Conservation (phyloP, 768 basidiomycete genomes). For the Kwoniella bestiolae region DNA sequence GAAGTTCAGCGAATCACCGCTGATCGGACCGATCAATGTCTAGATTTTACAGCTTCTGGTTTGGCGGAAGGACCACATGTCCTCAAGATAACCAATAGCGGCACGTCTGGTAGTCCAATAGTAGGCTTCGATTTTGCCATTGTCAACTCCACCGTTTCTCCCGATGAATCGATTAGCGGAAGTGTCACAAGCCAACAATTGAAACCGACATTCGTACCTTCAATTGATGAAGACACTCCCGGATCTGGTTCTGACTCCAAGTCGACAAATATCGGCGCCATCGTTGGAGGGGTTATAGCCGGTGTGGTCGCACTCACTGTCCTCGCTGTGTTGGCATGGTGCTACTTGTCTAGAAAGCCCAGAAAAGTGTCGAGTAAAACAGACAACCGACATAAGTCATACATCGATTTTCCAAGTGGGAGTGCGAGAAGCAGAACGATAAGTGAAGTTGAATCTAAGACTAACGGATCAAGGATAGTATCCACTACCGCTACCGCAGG, state of each 20-base stretch:
- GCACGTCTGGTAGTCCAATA: neutral
- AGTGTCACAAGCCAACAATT: neutral
- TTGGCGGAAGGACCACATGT: conserved; percentile 24
- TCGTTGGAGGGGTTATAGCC: conserved; percentile 44
- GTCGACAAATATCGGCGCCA: conserved; percentile 27
- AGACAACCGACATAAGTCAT: conserved; percentile 1
- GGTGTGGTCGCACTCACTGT: conserved; percentile 40
- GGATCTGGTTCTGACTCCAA: neutral
- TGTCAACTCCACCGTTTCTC: conserved; percentile 18
- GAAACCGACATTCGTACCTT: neutral
- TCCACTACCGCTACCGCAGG: neutral
- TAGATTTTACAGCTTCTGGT: conserved; percentile 24
- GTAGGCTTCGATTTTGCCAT: conserved; percentile 27
- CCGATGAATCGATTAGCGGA: neutral
- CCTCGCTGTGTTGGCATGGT: conserved; percentile 33
- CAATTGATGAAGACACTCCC: neutral
- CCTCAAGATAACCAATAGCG: conserved; percentile 23
- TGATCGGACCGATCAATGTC: too few relatives aligned
- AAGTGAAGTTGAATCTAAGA: neutral
- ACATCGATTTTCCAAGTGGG: conserved; percentile 1
- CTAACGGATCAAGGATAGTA: conserved; percentile 3
- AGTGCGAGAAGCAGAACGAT: neutral
- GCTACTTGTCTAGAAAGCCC: neutral
- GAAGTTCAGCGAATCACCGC: neutral
- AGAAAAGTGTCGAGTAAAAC: neutral